phyloP scores from a whole-genome alignment of 176 grass and related monocot genomes.

The Juncus effusus region DNA sequence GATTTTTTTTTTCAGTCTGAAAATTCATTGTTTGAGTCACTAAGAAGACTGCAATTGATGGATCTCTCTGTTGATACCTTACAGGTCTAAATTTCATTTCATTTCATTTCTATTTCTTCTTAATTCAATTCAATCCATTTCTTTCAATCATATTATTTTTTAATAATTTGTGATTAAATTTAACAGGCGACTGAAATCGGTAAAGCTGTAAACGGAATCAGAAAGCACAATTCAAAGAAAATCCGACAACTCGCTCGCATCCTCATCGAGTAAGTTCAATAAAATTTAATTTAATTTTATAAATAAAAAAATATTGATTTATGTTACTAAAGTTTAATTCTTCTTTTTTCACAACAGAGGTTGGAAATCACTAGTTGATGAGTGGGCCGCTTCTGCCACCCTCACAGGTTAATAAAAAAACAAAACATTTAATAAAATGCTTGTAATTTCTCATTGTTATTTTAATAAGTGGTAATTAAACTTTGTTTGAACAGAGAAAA shows the following conservation, averaged over 20 bases:
- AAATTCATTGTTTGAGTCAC: constrained; percentile 57
- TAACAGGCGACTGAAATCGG: constrained; percentile 84
- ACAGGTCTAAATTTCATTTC: constrained; percentile 42
- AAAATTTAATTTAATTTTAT: constrained; percentile 10
- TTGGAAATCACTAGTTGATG: constrained; percentile 91
- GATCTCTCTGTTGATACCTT: constrained; percentile 65
- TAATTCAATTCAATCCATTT: constrained; percentile 1
- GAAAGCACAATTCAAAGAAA: constrained; percentile 66
- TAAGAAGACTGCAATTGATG: constrained; percentile 91
- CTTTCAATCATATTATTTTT: constrained; percentile 23
- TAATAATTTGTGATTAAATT: not conserved
- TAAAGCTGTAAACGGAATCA: constrained; percentile 58
- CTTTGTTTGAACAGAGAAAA: no score
- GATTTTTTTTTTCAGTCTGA: constrained; percentile 56
- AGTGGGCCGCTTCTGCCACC: constrained; percentile 62
- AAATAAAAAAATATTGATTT: not conserved
- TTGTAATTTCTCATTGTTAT: no score
- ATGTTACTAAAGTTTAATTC: not conserved
- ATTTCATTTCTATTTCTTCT: constrained; percentile 1
- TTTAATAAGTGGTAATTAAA: no score
- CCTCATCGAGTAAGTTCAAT: constrained; percentile 71
- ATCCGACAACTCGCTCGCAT: constrained; percentile 58
- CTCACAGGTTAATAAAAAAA: constrained; percentile 39
- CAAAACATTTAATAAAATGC: not conserved
- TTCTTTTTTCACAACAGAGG: constrained; percentile 34